A percentile compares a stretch with the other conserved stretches of the same genome.
Conservation (phyloP, 257 asterid species). For the Ocimum tenuiflorum region DNA sequence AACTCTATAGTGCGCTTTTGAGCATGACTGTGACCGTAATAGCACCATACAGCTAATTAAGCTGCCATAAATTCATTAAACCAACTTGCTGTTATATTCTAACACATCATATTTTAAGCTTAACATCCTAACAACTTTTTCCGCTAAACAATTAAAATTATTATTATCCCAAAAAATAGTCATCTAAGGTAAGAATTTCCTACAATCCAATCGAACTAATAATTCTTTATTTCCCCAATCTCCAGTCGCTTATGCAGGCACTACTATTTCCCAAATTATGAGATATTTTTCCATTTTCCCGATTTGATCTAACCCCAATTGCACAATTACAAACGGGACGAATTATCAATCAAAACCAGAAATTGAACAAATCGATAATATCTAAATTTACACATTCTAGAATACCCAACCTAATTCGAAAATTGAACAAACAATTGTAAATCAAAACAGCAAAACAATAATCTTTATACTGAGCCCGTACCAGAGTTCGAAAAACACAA, state of each 20-base stretch:
- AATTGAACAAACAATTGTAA: not conserved
- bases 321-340: not conserved
- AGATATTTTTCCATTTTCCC: not conserved
- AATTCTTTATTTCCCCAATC: conserved; percentile 9
- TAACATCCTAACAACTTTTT: conserved; percentile 4
- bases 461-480: conserved; percentile 1
- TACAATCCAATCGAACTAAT: not conserved
- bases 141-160: not conserved
- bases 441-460: not conserved
- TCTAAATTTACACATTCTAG: not conserved
- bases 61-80: not conserved
- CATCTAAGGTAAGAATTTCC: not conserved
- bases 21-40: not conserved
- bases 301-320: conserved; percentile 14
- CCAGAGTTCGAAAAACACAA: conserved; percentile 22
- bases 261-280: not conserved
- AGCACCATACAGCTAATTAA: not conserved
- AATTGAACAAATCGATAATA: conserved; percentile 6
- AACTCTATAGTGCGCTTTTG: not conserved
- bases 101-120: not conserved
- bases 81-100: not conserved
- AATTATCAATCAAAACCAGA: conserved; percentile 13
- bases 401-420: not conserved
- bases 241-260: not conserved
- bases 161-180: not conserved